phyloP scores from a whole-genome alignment of 2,329 filamentous ascomycete species.

The Colletotrichum sp. region DNA sequence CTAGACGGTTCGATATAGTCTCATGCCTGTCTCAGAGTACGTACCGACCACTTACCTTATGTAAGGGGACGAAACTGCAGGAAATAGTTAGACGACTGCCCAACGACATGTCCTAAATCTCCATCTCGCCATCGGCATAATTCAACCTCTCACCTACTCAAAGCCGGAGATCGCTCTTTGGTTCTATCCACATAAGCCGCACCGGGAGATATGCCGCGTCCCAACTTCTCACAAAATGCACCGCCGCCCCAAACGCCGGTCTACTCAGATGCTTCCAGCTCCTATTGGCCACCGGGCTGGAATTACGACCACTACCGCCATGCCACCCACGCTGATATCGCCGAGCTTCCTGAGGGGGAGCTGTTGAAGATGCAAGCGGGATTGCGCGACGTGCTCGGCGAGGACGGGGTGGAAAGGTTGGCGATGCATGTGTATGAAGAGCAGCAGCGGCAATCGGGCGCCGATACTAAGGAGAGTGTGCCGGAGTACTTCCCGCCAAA shows the following conservation, averaged over 20 bases:
- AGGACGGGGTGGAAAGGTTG: accelerated
- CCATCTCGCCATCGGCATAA: neutral
- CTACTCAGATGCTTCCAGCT: neutral
- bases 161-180: neutral
- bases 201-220: neutral
- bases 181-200: neutral
- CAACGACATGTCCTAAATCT: neutral
- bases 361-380: neutral
- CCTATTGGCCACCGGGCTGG: neutral
- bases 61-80: neutral
- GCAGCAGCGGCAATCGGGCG: neutral
- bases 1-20: no score
- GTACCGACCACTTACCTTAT: neutral
- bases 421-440: neutral
- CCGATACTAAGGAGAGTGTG: neutral
- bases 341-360: neutral
- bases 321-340: neutral
- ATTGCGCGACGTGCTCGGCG: neutral
- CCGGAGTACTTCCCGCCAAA: accelerated
- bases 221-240: neutral
- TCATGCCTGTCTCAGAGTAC: neutral
- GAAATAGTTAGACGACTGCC: neutral
- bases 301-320: neutral
- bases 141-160: neutral
- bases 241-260: neutral